Evolutionary conservation across 148 eudicot species (phyloP).

Genomic region (Arbutus unedo): DNA sequence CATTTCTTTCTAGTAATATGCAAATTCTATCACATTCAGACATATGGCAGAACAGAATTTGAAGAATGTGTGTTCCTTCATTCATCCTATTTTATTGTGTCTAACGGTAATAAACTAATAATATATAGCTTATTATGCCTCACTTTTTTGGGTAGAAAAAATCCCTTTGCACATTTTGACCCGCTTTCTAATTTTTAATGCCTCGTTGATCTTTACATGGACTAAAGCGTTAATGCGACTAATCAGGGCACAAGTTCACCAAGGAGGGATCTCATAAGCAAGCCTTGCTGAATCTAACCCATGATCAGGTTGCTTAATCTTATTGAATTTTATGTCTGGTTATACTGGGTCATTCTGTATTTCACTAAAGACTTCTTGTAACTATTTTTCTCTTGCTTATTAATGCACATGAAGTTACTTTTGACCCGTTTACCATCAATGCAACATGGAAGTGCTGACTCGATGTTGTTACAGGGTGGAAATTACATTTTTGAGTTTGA

Average conservation of each 20-base stretch:
- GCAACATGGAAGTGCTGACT: background rate
- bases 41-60: background rate
- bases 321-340: background rate
- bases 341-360: background rate
- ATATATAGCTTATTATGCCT: background rate
- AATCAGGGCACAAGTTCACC: conserved; percentile 59
- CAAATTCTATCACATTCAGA: background rate
- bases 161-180: background rate
- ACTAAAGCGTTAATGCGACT: conserved; percentile 8
- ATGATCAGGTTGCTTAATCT: conserved; percentile 38
- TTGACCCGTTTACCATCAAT: background rate
- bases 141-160: background rate
- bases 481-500: conserved; percentile 82
- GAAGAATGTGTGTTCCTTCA: background rate
- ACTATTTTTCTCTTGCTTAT: background rate
- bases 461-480: conserved; percentile 45
- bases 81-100: background rate
- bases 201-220: background rate
- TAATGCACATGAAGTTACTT: background rate
- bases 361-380: background rate
- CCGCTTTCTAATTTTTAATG: background rate
- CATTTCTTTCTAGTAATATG: no score
- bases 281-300: conserved; percentile 66
- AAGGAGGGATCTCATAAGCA: conserved; percentile 56
- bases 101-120: no score